A percentile compares a stretch with the other conserved stretches of the same genome.
These are phyloP conservation scores for Neurospora discreta DNA, from an alignment of 495 filamentous ascomycete species.

Conservation along the genomic window DNA sequence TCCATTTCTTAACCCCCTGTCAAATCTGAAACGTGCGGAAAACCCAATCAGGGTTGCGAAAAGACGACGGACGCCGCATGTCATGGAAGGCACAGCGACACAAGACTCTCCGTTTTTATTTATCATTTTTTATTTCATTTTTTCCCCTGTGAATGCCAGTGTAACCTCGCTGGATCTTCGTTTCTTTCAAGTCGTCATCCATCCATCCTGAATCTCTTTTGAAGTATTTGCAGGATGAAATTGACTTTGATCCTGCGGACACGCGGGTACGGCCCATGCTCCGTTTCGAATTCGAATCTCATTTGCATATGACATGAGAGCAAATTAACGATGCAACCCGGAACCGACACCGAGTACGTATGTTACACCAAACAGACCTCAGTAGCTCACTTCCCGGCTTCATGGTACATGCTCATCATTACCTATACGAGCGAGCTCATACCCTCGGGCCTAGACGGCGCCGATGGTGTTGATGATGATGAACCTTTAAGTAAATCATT, in stretches of 20 bases:
- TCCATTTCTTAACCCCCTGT: conserved; percentile 5
- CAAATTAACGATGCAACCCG: background rate
- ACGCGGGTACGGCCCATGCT: background rate
- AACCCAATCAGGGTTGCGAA: no score
- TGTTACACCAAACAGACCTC: background rate
- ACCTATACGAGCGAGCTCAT: background rate
- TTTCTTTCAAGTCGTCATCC: background rate
- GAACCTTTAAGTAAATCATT: no score
- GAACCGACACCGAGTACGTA: background rate
- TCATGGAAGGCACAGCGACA: no score
- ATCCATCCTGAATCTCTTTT: background rate
- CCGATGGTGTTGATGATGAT: background rate
- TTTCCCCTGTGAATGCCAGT: no score
- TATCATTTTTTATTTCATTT: no score
- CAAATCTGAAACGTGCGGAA: conserved; percentile 13
- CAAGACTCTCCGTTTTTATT: no score
- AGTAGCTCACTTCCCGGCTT: background rate
- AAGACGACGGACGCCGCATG: no score
- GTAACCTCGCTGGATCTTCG: background rate
- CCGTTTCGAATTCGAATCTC: background rate
- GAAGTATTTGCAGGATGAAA: background rate
- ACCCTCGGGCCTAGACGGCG: background rate
- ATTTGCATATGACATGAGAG: background rate
- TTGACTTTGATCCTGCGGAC: background rate
- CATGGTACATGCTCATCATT: background rate